phyloP scores from a whole-genome alignment of 169 alveolate genomes.

The Eimeria praecox region DNA sequence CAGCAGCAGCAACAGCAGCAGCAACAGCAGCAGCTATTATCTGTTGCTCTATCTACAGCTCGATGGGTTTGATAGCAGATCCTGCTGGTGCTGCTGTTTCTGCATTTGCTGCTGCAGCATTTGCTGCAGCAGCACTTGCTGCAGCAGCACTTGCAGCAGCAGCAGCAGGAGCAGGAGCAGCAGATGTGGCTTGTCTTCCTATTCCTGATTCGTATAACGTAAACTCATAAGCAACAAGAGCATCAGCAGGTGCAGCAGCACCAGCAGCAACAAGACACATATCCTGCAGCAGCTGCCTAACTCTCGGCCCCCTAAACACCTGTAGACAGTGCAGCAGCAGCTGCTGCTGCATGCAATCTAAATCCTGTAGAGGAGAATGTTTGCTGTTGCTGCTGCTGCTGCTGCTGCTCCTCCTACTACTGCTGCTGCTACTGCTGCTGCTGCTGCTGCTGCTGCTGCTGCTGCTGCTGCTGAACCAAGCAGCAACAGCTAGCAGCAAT shows the following conservation, averaged over 20 bases:
- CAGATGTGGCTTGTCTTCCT: not conserved
- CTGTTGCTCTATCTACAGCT: not conserved
- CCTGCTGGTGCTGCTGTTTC: not conserved
- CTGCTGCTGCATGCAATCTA: conserved; percentile 57
- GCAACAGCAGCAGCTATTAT: conserved; percentile 1
- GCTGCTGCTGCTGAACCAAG: conserved; percentile 56
- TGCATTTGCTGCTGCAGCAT: not conserved
- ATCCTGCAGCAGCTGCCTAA: conserved; percentile 77
- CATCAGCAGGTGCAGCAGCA: conserved; percentile 42
- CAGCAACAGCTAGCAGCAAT: conserved; percentile 16
- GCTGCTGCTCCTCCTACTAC: not conserved
- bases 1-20: conserved; percentile 1
- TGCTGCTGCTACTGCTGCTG: conserved; percentile 28
- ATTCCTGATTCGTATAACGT: conserved; percentile 7
- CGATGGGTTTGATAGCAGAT: conserved; percentile 4
- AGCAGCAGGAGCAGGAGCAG: conserved; percentile 21
- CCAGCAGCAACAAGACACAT: conserved; percentile 70
- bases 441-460: conserved; percentile 67
- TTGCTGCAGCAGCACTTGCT: conserved; percentile 22
- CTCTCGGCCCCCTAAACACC: conserved; percentile 51
- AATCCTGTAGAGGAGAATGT: conserved; percentile 27
- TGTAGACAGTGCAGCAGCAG: conserved; percentile 66
- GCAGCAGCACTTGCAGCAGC: conserved; percentile 33
- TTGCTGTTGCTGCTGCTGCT: conserved; percentile 26
- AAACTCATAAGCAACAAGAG: conserved; percentile 69